phyloP scores from a whole-genome alignment of 2,329 filamentous ascomycete species.

The Didymella segeticola region DNA sequence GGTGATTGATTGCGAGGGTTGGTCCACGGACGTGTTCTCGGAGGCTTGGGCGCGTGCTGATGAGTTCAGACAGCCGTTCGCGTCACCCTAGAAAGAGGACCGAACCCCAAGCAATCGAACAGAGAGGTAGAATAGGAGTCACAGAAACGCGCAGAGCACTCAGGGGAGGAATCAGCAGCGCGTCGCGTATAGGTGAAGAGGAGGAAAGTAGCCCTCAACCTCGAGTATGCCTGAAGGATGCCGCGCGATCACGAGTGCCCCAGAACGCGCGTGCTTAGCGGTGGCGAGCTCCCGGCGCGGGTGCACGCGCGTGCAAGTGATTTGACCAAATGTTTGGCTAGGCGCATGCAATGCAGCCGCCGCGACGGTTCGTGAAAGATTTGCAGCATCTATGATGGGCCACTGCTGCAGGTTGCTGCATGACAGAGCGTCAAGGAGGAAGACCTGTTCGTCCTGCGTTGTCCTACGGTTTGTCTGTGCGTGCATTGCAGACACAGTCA shows the following conservation, averaged over 20 bases:
- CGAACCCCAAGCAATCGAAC: conserved; percentile 9
- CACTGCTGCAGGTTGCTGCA: conserved; percentile 15
- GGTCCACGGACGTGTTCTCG: conserved; percentile 22
- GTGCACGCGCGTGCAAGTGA: conserved; percentile 19
- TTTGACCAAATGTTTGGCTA: conserved; percentile 16
- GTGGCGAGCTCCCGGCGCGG: conserved; percentile 18
- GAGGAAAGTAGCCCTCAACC: conserved; percentile 14
- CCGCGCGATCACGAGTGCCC: conserved; percentile 30
- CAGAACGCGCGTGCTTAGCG: conserved; percentile 28
- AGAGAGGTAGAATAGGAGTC: conserved; percentile 6
- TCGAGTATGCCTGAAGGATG: conserved; percentile 24
- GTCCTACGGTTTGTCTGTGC: conserved; percentile 1
- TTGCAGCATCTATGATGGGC: conserved; percentile 14
- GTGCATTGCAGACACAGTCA: conserved; percentile 4
- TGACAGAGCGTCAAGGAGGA: conserved; percentile 15
- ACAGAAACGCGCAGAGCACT: conserved; percentile 9
- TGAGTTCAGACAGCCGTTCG: conserved; percentile 13
- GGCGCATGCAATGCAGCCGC: conserved; percentile 28
- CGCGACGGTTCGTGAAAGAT: conserved; percentile 21
- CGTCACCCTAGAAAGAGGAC: conserved; percentile 13
- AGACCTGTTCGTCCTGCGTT: not conserved
- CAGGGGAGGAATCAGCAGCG: conserved; percentile 18
- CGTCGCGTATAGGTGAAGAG: conserved; percentile 26
- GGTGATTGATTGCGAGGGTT: conserved; percentile 14
- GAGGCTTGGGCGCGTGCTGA: conserved; percentile 27